These are phyloP conservation scores for Glomus cerebriforme DNA, from an alignment of 192 early-diverging fungal species.

Conservation along the genomic window DNA sequence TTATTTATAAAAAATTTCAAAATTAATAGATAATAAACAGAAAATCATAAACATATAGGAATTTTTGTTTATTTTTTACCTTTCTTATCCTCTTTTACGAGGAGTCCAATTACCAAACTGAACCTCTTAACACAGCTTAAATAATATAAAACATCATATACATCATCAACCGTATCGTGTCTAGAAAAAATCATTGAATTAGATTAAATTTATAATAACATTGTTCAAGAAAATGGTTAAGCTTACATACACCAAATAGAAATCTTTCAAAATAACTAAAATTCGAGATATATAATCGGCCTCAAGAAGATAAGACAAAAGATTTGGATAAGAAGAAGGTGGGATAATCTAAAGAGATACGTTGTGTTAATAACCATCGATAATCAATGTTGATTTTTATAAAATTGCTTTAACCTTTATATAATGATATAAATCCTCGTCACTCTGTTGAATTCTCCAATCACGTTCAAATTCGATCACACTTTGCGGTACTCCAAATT, in stretches of 20 bases:
- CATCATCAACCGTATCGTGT: conserved; percentile 1
- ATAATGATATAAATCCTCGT: conserved; percentile 53
- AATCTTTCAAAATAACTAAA: conserved; percentile 39
- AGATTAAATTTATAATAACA: not conserved
- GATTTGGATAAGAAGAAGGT: conserved; percentile 37
- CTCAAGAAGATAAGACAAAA: conserved; percentile 54
- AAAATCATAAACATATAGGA: not conserved
- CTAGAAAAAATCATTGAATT: not conserved
- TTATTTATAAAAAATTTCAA: not conserved
- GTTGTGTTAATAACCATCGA: not conserved
- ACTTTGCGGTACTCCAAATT: conserved; percentile 49
- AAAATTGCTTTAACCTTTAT: conserved; percentile 49
- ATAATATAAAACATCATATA: conserved; percentile 7
- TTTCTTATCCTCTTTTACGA: conserved; percentile 18
- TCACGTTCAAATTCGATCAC: conserved; percentile 73
- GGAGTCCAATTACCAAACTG: not conserved
- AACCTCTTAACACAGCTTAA: not conserved
- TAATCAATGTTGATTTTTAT: not conserved
- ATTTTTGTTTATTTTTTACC: not conserved
- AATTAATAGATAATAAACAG: not conserved
- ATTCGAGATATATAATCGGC: conserved; percentile 54
- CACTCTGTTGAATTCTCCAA: conserved; percentile 61
- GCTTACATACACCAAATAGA: conserved; percentile 43
- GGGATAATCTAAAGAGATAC: conserved; percentile 41
- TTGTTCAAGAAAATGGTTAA: not conserved